Percentiles rank a stretch among this genome's conserved stretches.
phyloP scores from a whole-genome alignment of 2,329 filamentous ascomycete species.

The Rhexocercosporidium sp. region DNA sequence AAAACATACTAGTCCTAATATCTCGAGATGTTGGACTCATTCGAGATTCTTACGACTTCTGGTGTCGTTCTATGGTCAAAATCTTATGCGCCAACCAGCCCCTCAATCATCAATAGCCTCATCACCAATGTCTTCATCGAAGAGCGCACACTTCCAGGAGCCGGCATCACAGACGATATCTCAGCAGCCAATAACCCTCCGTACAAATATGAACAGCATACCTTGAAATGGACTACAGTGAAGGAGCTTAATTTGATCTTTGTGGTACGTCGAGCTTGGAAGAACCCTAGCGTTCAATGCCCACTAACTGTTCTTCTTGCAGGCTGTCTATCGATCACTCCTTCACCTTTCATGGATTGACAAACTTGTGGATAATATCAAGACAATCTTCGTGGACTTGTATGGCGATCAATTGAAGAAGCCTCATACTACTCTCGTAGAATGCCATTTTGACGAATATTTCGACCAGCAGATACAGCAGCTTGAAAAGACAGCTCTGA shows the following conservation, averaged over 20 bases:
- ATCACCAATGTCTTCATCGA: slow-evolving; percentile 98
- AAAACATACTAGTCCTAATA: slow-evolving; percentile 3
- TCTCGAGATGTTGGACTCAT: slow-evolving; percentile 83
- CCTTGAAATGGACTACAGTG: slow-evolving; percentile 87
- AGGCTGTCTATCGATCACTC: slow-evolving; percentile 97
- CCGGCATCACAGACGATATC: slow-evolving; percentile 62
- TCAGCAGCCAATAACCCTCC: slow-evolving; percentile 69
- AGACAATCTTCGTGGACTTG: slow-evolving; percentile 86
- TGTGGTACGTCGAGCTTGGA: slow-evolving; percentile 66
- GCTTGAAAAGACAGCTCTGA: slow-evolving; percentile 64
- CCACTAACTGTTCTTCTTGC: slow-evolving; percentile 9
- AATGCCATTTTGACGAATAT: slow-evolving; percentile 89
- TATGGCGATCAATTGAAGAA: slow-evolving; percentile 89
- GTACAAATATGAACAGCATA: slow-evolving; percentile 93
- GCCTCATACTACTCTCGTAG: slow-evolving; percentile 75
- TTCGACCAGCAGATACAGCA: slow-evolving; percentile 93
- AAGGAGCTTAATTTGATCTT: slow-evolving; percentile 97
- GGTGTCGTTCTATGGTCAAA: slow-evolving; percentile 97
- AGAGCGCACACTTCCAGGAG: slow-evolving; percentile 71
- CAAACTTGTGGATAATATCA: slow-evolving; percentile 93
- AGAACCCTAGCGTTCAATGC: background rate
- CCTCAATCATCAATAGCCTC: slow-evolving; percentile 88
- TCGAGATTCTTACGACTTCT: slow-evolving; percentile 94
- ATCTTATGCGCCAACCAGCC: slow-evolving; percentile 78
- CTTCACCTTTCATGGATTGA: slow-evolving; percentile 97